phyloP scores from a whole-genome alignment of 208 protist genomes.

The Leishmania arabica region DNA sequence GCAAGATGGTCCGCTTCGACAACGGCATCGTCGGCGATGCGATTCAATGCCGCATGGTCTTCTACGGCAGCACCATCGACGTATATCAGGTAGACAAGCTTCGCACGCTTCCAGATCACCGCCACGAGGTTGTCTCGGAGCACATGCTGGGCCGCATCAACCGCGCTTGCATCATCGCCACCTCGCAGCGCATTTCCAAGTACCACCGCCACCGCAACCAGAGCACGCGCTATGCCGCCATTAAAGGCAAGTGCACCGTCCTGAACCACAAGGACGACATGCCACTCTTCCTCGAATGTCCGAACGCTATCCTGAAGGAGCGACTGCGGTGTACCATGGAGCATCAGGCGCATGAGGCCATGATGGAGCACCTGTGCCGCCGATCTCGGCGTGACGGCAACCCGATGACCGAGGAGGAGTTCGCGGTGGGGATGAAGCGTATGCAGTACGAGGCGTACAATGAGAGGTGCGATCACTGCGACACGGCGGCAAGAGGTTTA shows the following conservation, averaged over 20 bases:
- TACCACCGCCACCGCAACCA: constrained; percentile 80
- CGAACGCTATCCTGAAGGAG: constrained; percentile 36
- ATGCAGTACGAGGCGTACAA: background rate
- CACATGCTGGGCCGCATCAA: constrained; percentile 79
- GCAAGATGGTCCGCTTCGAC: constrained; percentile 70
- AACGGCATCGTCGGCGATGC: constrained; percentile 61
- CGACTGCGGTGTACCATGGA: constrained; percentile 7
- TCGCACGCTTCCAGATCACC: constrained; percentile 39
- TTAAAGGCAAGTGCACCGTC: constrained; percentile 73
- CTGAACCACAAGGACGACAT: constrained; percentile 44
- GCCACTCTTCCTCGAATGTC: constrained; percentile 70
- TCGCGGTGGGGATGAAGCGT: background rate
- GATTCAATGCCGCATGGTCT: constrained; percentile 69
- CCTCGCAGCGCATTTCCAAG: constrained; percentile 58
- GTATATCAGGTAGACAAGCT: constrained; percentile 67
- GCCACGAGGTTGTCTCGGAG: constrained; percentile 50
- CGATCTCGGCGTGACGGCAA: background rate
- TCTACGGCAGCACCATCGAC: constrained; percentile 66
- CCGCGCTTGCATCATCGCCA: constrained; percentile 42
- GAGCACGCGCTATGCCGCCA: constrained; percentile 48
- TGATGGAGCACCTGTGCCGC: constrained; percentile 1
- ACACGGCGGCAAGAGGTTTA: background rate
- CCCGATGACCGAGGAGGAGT: constrained; percentile 6
- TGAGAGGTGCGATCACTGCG: background rate
- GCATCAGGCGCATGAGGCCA: constrained; percentile 3